Evolutionary conservation across 75 land plant species (phyloP).

Genomic region (Pinus albicaulis): DNA sequence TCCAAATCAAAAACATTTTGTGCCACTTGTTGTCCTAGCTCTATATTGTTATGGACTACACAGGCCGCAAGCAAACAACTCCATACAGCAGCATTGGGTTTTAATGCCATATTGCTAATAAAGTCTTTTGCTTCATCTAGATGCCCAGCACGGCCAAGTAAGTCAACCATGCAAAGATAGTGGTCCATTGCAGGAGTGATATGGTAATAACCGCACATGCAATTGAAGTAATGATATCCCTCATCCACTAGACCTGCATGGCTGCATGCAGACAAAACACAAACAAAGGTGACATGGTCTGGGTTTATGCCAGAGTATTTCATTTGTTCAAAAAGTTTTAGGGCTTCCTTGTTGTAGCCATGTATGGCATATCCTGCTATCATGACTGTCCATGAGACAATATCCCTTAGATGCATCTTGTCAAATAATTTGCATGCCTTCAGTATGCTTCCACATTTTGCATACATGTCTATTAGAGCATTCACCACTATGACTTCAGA

Average conservation of each 20-base stretch:
- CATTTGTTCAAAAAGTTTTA: background rate
- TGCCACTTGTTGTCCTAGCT: conserved; percentile 5
- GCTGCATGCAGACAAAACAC: conserved; percentile 1
- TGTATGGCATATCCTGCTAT: conserved; percentile 1
- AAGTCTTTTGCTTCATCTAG: background rate
- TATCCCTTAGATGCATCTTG: background rate
- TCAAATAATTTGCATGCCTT: conserved; percentile 1
- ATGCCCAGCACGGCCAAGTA: background rate
- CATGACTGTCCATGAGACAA: background rate
- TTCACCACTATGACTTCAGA: background rate
- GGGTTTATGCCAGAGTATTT: background rate
- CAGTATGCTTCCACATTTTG: background rate
- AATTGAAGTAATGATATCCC: background rate
- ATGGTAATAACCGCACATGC: background rate
- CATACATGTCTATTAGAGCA: background rate
- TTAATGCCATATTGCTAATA: background rate
- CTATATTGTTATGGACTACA: conserved; percentile 5
- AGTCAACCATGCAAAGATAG: background rate
- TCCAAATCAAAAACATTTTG: conserved; percentile 2
- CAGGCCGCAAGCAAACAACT: conserved; percentile 13
- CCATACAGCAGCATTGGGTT: background rate
- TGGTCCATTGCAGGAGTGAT: background rate
- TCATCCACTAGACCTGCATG: background rate
- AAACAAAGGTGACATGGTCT: background rate
- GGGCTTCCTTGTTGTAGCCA: background rate